Evolutionary conservation across 208 protist genomes (phyloP), one percentile per base, ranked within the genome.

Genomic region (Wallacemonas sp.): DNA sequence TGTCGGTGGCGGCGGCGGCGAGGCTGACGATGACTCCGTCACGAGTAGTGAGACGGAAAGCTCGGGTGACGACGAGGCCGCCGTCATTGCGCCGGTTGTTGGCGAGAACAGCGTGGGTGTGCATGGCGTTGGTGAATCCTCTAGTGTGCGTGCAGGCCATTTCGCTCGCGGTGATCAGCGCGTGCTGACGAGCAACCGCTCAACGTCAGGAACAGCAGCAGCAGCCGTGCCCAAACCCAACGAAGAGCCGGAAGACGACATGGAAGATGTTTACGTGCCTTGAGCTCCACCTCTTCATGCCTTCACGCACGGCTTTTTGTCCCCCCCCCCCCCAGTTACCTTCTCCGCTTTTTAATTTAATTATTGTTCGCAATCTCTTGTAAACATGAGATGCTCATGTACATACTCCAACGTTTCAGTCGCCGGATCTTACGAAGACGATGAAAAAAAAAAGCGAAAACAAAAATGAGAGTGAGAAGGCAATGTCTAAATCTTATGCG

Each of bases 181-280:
- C 28, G 59, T 64, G 21, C 42, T 64, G 24, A 64, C 42, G 42
- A 53, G 59, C 59, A 64, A 64, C 41, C 12, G 56, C 12, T 11
- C 9, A 31, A 6, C 5, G 15, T 21, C n/a, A n/a, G n/a, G n/a
- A n/a, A n/a, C n/a, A n/a, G n/a, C n/a, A n/a, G 6, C 36, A 17
- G 36, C 36, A 17, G 36, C 36, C 14, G 14, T 41, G 36, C 6
- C 36, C 36, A 41, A 41, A 6, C 36, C 36, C 36, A 14, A 6
- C 36, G 9, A 41, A n/a, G 17, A 6, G 17, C 33, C 4, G 0
- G 53, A 69, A 21, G 59, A 70, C 5, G 59, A 64, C 19, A 42
- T 54, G 1, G 59, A 39, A 45, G 41, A 66, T 22, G 47, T 70
- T 55, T 75, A 75, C 45, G 63, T 75, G 19, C 69, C 69, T 33